Conservation (phyloP, 2,329 filamentous ascomycete genomes). For the Sporothrix brasiliensis region DNA sequence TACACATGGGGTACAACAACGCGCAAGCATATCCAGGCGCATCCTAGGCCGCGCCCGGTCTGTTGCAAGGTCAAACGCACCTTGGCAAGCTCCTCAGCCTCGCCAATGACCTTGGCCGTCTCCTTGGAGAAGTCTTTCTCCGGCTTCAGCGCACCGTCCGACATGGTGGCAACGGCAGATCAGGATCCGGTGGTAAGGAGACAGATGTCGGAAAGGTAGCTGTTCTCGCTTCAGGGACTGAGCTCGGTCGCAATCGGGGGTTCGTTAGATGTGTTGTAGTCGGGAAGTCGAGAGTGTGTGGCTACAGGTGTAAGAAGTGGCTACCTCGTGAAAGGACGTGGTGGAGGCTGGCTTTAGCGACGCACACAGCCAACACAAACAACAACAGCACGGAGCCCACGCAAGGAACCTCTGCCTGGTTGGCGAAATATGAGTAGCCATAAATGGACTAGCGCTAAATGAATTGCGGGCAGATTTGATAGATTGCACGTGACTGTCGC, state of each 20-base stretch:
- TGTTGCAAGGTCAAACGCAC: constrained; percentile 49
- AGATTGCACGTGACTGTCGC: constrained; percentile 25
- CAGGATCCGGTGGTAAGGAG: background rate
- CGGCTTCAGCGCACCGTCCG: constrained; percentile 81
- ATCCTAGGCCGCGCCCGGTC: background rate
- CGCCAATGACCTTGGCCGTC: constrained; percentile 85
- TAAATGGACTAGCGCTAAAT: background rate
- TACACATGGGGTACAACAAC: background rate
- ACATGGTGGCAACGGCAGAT: constrained; percentile 62
- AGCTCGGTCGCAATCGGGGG: background rate
- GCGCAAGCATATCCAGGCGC: background rate
- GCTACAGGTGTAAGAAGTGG: background rate
- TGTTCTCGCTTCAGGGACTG: background rate
- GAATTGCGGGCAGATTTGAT: too few relatives aligned
- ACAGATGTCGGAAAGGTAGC: background rate
- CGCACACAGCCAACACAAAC: constrained; percentile 15
- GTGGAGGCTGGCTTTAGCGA: constrained; percentile 17
- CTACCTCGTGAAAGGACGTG: constrained; percentile 3
- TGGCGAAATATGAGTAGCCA: background rate
- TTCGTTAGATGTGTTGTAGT: background rate
- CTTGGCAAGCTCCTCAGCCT: constrained; percentile 87
- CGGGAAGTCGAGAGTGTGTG: background rate
- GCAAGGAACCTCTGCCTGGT: constrained; percentile 33
- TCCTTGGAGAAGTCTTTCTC: constrained; percentile 99
- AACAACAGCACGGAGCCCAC: constrained; percentile 28